Evolutionary conservation across 1,139 yeast genomes (phyloP), one percentile per base, ranked within the genome.

Genomic region (Eremothecium coryli): DNA sequence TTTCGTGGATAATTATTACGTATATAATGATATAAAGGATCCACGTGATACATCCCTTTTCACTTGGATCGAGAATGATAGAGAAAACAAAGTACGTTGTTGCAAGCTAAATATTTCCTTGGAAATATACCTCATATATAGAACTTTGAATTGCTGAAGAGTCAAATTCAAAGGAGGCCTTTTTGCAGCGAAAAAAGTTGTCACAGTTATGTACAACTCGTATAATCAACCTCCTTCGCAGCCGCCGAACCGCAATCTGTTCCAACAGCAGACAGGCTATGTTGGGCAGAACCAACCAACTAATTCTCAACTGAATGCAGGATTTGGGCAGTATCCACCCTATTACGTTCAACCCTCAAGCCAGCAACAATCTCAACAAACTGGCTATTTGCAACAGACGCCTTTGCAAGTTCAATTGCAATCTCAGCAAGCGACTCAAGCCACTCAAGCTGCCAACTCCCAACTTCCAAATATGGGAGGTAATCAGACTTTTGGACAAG

Each of bases 131-230:
- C n/a, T n/a, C n/a, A n/a, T n/a, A n/a, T n/a, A n/a, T n/a, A n/a
- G n/a, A n/a, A n/a, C n/a, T n/a, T n/a, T n/a, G n/a, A n/a, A n/a
- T n/a, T n/a, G n/a, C n/a, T n/a, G n/a, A n/a, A n/a, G n/a, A n/a
- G n/a, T n/a, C n/a, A n/a, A n/a, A n/a, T n/a, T n/a, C n/a, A n/a
- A n/a, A n/a, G n/a, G n/a, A n/a, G n/a, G n/a, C n/a, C n/a, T n/a
- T n/a, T n/a, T n/a, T n/a, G n/a, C n/a, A n/a, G n/a, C n/a, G n/a
- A n/a, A n/a, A n/a, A n/a, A n/a, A n/a, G n/a, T n/a, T n/a, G n/a
- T n/a, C n/a, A n/a, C n/a, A n/a, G n/a, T 20, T 20, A 44, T 44
- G 48, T 44, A 40, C 35, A 45, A 45, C 24, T 45, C 46, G 12
- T 45, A 46, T 18, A 39, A 32, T 33, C 35, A 38, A 29, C 24